These are phyloP conservation scores for Rhynchospora tenuis DNA, from an alignment of 176 grass and related monocot species.

Conservation along the genomic window DNA sequence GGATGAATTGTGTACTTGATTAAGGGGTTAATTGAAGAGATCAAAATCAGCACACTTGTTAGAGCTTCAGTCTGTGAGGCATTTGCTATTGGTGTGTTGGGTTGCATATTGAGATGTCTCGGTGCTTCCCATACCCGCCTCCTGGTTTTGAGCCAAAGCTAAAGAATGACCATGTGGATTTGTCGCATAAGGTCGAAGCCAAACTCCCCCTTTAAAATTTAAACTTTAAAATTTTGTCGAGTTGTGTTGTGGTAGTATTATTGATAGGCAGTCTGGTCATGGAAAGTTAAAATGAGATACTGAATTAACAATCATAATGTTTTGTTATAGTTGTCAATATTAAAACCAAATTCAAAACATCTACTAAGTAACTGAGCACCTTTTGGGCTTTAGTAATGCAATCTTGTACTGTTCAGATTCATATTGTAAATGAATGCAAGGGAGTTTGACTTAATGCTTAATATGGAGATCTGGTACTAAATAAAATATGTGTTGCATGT, in stretches of 20 bases:
- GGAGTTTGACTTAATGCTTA: background rate
- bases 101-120: constrained; percentile 37
- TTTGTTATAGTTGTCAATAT: background rate
- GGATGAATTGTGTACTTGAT: background rate
- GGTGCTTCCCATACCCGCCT: constrained; percentile 47
- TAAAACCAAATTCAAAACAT: background rate
- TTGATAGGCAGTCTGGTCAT: background rate
- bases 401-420: background rate
- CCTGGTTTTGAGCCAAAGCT: constrained; percentile 43
- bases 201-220: background rate
- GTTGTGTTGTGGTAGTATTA: background rate
- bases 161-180: constrained; percentile 22
- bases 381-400: background rate
- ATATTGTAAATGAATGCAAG: background rate
- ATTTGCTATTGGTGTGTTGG: constrained; percentile 30
- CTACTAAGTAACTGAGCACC: background rate
- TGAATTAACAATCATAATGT: background rate
- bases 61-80: constrained; percentile 25
- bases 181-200: constrained; percentile 31
- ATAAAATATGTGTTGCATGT: background rate
- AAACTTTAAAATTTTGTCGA: background rate
- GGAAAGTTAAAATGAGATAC: background rate
- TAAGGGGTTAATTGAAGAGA: background rate
- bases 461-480: background rate
- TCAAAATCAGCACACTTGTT: constrained; percentile 1